A percentile compares a stretch with the other conserved stretches of the same genome.
These are phyloP conservation scores for Penstemon davidsonii DNA, from an alignment of 257 asterid genomes.

Conservation along the genomic window DNA sequence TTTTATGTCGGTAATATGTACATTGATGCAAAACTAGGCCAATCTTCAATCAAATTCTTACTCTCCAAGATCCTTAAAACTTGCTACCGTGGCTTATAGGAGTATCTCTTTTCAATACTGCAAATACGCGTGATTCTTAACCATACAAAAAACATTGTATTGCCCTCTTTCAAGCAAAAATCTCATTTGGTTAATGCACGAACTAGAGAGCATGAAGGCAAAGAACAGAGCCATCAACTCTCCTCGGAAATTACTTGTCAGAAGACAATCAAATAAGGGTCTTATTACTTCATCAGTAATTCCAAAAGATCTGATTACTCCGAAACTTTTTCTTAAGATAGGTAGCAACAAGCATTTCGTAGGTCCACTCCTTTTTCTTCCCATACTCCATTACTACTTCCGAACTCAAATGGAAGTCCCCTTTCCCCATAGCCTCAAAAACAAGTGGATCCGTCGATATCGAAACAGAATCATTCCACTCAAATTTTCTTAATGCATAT, in stretches of 20 bases:
- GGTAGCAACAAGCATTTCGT: constrained; percentile 53
- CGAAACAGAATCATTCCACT: constrained; percentile 37
- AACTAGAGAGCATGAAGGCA: too few relatives aligned
- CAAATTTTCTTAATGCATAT: constrained; percentile 54
- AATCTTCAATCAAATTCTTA: too few relatives aligned
- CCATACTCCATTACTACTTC: constrained; percentile 40
- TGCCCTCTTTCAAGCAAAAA: too few relatives aligned
- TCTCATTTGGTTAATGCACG: too few relatives aligned
- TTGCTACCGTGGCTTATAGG: too few relatives aligned
- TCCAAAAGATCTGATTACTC: constrained; percentile 84
- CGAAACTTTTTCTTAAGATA: constrained; percentile 68
- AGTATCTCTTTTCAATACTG: too few relatives aligned
- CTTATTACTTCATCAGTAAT: constrained; percentile 49
- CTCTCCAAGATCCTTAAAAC: too few relatives aligned
- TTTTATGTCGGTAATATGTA: too few relatives aligned
- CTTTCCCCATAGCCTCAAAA: constrained; percentile 86
- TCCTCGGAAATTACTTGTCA: constrained; percentile 6
- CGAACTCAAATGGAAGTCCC: constrained; percentile 62
- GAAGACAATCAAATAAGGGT: constrained; percentile 5
- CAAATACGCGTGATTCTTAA: too few relatives aligned
- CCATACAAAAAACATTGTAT: too few relatives aligned
- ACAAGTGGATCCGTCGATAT: constrained; percentile 63
- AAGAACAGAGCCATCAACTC: constrained; percentile 17
- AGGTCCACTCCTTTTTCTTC: constrained; percentile 51
- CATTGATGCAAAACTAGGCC: too few relatives aligned